Evolutionary conservation across 495 filamentous ascomycete species (phyloP).

Genomic region (Neurospora sp.): DNA sequence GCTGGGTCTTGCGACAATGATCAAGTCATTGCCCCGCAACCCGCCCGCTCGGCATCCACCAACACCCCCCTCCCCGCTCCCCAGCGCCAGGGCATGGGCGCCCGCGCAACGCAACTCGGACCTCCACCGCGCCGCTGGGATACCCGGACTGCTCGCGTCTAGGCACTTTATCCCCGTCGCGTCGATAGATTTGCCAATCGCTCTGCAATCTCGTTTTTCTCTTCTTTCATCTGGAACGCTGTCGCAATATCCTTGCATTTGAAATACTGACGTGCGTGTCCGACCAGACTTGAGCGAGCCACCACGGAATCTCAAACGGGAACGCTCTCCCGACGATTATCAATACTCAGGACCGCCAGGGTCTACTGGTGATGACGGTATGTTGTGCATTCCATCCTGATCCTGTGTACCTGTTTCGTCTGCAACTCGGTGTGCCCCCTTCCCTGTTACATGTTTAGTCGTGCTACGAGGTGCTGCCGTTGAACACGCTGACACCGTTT

Average conservation of each 20-base stretch:
- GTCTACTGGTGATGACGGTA: constrained; percentile 72
- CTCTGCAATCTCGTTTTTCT: neutral
- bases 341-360: constrained; percentile 50
- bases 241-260: constrained; percentile 1
- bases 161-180: neutral
- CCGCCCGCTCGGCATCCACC: neutral
- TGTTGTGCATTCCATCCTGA: constrained; percentile 35
- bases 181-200: neutral
- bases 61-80: neutral
- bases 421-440: constrained; percentile 8
- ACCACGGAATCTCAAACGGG: constrained; percentile 69
- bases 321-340: constrained; percentile 77
- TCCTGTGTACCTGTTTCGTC: constrained; percentile 27
- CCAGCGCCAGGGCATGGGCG: neutral
- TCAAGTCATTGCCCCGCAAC: neutral
- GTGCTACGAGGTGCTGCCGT: constrained; percentile 25
- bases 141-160: neutral
- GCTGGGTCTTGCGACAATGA: neutral
- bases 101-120: neutral
- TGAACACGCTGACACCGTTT: constrained; percentile 28
- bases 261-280: constrained; percentile 15
- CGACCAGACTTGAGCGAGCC: constrained; percentile 29
- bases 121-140: neutral
- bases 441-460: constrained; percentile 23
- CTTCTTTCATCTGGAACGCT: constrained; percentile 5